These are phyloP conservation scores for Eucalyptus marginata DNA, from an alignment of 345 rosid genomes.

Conservation along the genomic window DNA sequence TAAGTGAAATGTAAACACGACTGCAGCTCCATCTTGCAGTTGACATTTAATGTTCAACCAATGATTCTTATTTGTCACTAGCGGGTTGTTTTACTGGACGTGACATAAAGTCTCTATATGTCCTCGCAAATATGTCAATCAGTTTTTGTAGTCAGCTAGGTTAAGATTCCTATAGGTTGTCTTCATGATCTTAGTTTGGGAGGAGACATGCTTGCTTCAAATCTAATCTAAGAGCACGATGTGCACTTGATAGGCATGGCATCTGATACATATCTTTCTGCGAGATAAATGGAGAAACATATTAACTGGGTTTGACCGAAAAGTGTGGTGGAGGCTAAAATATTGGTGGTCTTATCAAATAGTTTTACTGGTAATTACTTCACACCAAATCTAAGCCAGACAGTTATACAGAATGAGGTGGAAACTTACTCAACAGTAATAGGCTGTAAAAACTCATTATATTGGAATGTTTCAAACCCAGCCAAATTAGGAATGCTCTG, in stretches of 20 bases:
- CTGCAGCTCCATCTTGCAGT: background rate
- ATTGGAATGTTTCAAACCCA: background rate
- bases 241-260: background rate
- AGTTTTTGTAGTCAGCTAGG: background rate
- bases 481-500: background rate
- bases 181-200: background rate
- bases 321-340: background rate
- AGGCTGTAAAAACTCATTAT: background rate
- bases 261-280: background rate
- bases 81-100: background rate
- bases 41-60: background rate
- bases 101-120: background rate
- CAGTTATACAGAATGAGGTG: background rate
- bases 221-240: background rate
- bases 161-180: background rate
- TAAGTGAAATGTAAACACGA: background rate
- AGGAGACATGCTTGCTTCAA: background rate
- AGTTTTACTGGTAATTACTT: background rate
- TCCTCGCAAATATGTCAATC: background rate
- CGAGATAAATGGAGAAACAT: background rate
- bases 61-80: background rate
- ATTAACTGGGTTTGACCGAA: background rate
- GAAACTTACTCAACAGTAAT: background rate
- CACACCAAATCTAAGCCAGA: background rate
- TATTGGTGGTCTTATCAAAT: accelerated